Conservation (phyloP, 768 basidiomycete genomes). For the Pseudohyphozyma bogoriensis region DNA sequence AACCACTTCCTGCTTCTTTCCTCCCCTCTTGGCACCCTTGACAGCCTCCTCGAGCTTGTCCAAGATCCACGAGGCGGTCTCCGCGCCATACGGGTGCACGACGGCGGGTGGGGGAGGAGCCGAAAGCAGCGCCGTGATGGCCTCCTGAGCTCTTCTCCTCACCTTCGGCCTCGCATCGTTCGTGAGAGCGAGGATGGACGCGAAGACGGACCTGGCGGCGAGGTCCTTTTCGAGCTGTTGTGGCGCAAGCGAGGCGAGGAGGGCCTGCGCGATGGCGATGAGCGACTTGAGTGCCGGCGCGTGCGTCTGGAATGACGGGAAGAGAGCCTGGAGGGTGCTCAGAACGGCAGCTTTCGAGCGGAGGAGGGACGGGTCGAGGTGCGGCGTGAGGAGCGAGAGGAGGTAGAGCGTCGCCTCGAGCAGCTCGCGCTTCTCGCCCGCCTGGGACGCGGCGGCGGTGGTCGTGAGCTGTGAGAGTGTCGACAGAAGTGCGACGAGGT, state of each 20-base stretch:
- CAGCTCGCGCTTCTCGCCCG: slow-evolving; percentile 57
- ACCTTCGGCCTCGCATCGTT: slow-evolving; percentile 90
- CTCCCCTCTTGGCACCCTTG: slow-evolving; percentile 50
- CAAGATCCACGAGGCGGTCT: slow-evolving; percentile 69
- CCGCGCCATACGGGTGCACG: slow-evolving; percentile 74
- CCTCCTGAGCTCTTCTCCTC: slow-evolving; percentile 77
- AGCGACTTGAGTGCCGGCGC: slow-evolving; percentile 63
- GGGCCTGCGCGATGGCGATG: slow-evolving; percentile 58
- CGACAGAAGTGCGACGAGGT: slow-evolving; percentile 83
- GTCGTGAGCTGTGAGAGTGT: slow-evolving; percentile 66
- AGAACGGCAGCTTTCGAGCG: slow-evolving; percentile 63
- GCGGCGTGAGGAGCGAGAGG: slow-evolving; percentile 62
- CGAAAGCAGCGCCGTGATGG: slow-evolving; percentile 64
- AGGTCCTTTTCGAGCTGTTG: slow-evolving; percentile 52
- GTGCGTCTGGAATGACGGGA: slow-evolving; percentile 44
- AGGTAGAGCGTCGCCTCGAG: slow-evolving; percentile 79
- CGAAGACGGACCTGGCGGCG: slow-evolving; percentile 66
- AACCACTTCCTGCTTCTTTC: slow-evolving; percentile 48
- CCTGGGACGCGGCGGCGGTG: slow-evolving; percentile 46
- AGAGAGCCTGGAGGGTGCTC: slow-evolving; percentile 65
- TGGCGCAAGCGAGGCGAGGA: slow-evolving; percentile 62
- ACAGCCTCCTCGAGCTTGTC: slow-evolving; percentile 56
- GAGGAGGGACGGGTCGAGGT: slow-evolving; percentile 69
- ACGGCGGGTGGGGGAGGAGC: slow-evolving; percentile 65
- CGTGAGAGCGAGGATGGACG: slow-evolving; percentile 68